Base-by-base conservation (phyloP, 768 basidiomycete species). In the Filobasidium wieringae region DNA sequence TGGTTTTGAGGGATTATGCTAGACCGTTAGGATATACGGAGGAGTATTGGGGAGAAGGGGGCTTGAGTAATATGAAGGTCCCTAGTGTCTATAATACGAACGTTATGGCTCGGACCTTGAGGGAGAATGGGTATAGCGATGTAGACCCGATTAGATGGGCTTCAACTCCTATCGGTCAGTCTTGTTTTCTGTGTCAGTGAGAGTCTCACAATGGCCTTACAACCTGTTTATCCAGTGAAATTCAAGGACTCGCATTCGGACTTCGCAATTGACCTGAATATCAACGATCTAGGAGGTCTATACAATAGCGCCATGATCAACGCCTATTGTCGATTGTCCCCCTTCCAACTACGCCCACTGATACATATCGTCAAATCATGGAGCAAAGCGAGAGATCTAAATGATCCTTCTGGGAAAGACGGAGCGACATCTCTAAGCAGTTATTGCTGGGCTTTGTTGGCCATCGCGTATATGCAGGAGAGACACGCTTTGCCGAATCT, bases 281-380 rank as follows among this genome's bases (percentile, higher is more conserved):
- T 67, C 29, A 73, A 73, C 45, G 72, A 73, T 60, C 63, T 73
- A 12, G 53, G 55, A 15, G 53, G 47, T 33, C 31, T 66, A 60
- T 71, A 66, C 61, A 73, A 73, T 47, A 69, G 68, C 17, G 57
- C 55, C 0, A 59, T 73, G 15, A 68, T 73, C 26, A 61, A 68
- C 3, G 67, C 65, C 14, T 73, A 73, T 45, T 73, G 72, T 53
- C 55, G 59, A 7, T 47, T 65, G 7, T 66, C 69, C 12, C 70
- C 72, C 14, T 59, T 64, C 58, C 59, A 68, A 15, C 66, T 73
- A 12, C 68, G 72, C n/a, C 70, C 72, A 7, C 54, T 71, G 34
- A 71, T 73, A 29, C 65, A 71, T 54, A 57, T 63, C 12, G 60
- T 73, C 39, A 73, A 73, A 56, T 54, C 63, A 0, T 73, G 72